phyloP scores from a whole-genome alignment of 1,284 basidiomycete genomes.

The Sphagnurus paluster region DNA sequence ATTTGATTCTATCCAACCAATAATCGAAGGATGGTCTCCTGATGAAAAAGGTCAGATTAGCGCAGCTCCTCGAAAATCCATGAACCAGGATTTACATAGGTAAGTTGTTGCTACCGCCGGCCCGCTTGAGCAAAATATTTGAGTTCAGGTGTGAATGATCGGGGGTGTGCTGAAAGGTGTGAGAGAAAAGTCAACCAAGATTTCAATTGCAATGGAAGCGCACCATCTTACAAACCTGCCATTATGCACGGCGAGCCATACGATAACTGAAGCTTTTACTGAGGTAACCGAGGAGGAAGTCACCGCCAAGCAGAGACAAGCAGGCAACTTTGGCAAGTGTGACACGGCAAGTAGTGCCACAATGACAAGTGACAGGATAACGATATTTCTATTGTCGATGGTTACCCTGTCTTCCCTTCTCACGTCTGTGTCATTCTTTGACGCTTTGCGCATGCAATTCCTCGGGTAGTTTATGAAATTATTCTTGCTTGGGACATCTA shows the following conservation, averaged over 20 bases:
- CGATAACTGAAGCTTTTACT: neutral
- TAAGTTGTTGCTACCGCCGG: too few species aligned
- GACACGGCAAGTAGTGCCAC: neutral
- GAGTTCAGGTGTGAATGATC: too few species aligned
- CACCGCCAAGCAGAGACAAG: conserved; percentile 2
- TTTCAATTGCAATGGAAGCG: too few species aligned
- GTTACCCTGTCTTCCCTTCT: conserved; percentile 7
- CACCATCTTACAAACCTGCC: too few species aligned
- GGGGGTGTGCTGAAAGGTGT: too few species aligned
- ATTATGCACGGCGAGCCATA: neutral
- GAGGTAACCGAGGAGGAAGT: neutral
- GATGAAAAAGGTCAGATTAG: too few species aligned
- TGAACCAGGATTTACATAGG: too few species aligned
- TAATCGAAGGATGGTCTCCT: too few species aligned
- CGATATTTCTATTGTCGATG: neutral
- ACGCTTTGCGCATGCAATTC: conserved; percentile 3
- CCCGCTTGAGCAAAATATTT: too few species aligned
- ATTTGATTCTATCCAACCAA: too few species aligned
- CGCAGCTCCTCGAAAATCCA: too few species aligned
- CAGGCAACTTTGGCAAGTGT: neutral
- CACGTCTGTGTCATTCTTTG: conserved; percentile 13
- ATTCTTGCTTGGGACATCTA: neutral
- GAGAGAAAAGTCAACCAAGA: too few species aligned
- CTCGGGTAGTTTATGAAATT: conserved; percentile 2
- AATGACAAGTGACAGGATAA: conserved; percentile 8